phyloP scores from a whole-genome alignment of 345 rosid species.

The Populus alba region DNA sequence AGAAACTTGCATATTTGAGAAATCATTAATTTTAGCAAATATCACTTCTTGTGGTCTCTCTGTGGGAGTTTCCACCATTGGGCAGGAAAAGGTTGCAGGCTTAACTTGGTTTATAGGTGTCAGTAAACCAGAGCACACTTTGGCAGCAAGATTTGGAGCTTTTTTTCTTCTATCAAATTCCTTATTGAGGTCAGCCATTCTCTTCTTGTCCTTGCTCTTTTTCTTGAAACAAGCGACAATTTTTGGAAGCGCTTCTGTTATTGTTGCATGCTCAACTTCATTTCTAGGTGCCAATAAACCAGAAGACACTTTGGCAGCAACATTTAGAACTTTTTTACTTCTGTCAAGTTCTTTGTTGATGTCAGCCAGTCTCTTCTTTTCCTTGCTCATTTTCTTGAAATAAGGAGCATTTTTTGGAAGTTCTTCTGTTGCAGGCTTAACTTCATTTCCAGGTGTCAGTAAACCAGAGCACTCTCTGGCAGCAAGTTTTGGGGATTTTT shows the following conservation, averaged over 20 bases:
- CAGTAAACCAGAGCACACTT: background rate
- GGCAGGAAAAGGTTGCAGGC: background rate
- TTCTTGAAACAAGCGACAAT: background rate
- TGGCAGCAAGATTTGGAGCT: background rate
- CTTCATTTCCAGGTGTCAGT: background rate
- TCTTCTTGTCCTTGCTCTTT: constrained; percentile 11
- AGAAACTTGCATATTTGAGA: background rate
- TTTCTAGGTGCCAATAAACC: background rate
- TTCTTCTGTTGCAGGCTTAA: background rate
- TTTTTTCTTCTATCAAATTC: background rate
- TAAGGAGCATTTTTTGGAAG: background rate
- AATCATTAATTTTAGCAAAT: background rate
- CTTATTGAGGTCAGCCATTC: background rate
- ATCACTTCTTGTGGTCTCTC: background rate
- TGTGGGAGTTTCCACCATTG: background rate
- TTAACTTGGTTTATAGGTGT: background rate
- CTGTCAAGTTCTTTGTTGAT: too few relatives aligned
- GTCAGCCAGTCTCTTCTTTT: background rate
- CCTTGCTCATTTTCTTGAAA: constrained; percentile 14
- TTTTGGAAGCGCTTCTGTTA: background rate
- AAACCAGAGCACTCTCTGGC: background rate
- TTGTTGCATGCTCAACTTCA: background rate
- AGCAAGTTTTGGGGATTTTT: background rate
- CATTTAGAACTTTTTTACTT: too few relatives aligned
- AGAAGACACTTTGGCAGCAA: background rate